Conservation (phyloP, 345 rosid genomes). For the Euclidium syriacum region DNA sequence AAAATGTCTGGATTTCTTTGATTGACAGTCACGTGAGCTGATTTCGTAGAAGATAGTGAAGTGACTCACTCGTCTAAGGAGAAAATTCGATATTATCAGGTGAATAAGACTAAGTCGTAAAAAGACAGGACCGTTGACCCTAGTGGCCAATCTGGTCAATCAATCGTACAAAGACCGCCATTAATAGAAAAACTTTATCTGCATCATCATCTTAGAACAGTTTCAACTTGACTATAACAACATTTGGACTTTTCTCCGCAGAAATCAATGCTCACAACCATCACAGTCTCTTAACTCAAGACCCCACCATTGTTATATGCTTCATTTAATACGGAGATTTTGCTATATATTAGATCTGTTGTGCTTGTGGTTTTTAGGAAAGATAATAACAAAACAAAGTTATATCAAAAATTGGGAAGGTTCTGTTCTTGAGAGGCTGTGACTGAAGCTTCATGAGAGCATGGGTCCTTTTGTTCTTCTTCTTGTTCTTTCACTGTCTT, state of each 20-base stretch:
- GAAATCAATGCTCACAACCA: background rate
- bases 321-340: background rate
- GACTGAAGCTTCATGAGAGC: conserved; percentile 2
- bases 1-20: background rate
- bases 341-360: background rate
- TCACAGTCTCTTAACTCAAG: background rate
- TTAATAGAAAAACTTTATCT: background rate
- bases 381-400: background rate
- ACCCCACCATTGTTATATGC: background rate
- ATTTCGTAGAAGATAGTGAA: background rate
- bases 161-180: conserved; percentile 9
- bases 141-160: background rate
- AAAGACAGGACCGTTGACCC: background rate
- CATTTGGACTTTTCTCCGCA: conserved; percentile 16
- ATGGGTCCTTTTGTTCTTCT: background rate
- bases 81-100: background rate
- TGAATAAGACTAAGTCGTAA: conserved; percentile 12
- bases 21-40: conserved; percentile 4
- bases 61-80: background rate
- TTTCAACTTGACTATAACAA: conserved; percentile 13
- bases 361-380: background rate
- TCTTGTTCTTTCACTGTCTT: background rate
- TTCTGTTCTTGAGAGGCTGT: background rate
- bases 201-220: conserved; percentile 6
- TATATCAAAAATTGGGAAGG: background rate